These are phyloP conservation scores for Cucurbita pepo DNA, from an alignment of 306 rosid species.

Conservation along the genomic window DNA sequence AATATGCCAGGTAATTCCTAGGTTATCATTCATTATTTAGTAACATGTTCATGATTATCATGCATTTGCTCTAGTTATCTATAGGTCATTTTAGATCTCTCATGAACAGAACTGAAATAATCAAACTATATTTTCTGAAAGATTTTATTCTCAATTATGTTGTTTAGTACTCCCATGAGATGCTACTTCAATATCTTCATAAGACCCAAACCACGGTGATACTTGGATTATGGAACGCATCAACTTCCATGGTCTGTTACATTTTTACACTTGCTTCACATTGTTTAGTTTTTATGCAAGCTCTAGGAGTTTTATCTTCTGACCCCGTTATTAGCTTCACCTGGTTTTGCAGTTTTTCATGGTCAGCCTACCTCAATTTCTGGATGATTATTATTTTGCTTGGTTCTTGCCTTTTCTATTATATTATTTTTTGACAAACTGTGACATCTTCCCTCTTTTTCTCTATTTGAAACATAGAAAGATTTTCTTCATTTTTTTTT, in stretches of 20 bases:
- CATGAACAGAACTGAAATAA: not conserved
- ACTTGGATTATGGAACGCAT: conserved; percentile 83
- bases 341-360: conserved; percentile 43
- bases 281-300: not conserved
- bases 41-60: not conserved
- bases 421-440: not conserved
- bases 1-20: conserved; percentile 67
- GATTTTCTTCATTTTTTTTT: not conserved
- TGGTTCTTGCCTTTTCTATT: not conserved
- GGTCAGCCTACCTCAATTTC: conserved; percentile 72
- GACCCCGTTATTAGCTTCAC: not conserved
- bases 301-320: not conserved
- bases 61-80: not conserved
- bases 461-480: not conserved
- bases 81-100: not conserved
- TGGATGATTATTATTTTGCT: not conserved
- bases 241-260: conserved; percentile 66
- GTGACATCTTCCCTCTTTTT: not conserved
- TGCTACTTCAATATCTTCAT: conserved; percentile 79
- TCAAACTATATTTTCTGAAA: not conserved
- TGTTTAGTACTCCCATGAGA: conserved; percentile 78
- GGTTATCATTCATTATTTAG: conserved; percentile 7
- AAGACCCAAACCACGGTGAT: conserved; percentile 59
- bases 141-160: conserved; percentile 10
- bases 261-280: not conserved